phyloP scores from a whole-genome alignment of 306 rosid genomes.

The Argentina anserina region DNA sequence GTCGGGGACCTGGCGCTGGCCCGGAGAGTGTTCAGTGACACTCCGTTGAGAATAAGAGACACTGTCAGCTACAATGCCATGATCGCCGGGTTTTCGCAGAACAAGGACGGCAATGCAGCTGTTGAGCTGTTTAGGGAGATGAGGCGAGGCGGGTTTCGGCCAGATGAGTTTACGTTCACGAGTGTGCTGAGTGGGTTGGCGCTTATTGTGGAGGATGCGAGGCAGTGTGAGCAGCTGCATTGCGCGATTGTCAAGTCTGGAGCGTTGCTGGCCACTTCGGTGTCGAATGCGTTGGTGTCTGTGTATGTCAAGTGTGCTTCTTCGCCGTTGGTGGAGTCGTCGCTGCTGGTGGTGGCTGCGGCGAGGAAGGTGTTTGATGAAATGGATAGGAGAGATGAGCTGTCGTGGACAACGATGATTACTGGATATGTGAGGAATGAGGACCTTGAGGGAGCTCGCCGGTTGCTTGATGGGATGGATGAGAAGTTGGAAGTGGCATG shows the following conservation, averaged over 20 bases:
- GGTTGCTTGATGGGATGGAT: constrained; percentile 23
- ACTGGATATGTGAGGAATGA: constrained; percentile 21
- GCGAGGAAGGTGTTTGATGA: constrained; percentile 32
- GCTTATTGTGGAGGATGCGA: constrained; percentile 13
- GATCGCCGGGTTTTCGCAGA: constrained; percentile 21
- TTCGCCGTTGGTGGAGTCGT: not conserved
- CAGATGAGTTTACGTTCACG: constrained; percentile 13
- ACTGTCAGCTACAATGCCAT: constrained; percentile 30
- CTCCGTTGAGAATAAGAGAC: constrained; percentile 20
- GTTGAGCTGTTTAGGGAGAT: constrained; percentile 11
- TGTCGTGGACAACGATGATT: constrained; percentile 25
- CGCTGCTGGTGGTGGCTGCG: constrained; percentile 6
- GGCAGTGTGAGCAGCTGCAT: constrained; percentile 26
- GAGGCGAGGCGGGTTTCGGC: constrained; percentile 12
- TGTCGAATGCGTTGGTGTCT: constrained; percentile 14
- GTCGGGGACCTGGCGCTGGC: constrained; percentile 7
- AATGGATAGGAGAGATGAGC: constrained; percentile 19
- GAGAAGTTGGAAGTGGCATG: constrained; percentile 17
- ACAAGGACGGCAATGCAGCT: constrained; percentile 24
- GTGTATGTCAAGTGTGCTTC: constrained; percentile 27
- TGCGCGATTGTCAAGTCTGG: constrained; percentile 23
- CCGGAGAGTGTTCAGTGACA: not conserved
- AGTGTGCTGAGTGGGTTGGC: constrained; percentile 5
- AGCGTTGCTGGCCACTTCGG: not conserved
- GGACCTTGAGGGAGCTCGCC: constrained; percentile 16